Evolutionary conservation across 352 stramenopile genomes (phyloP).

Genomic region (Globisporangium megalacanthum): DNA sequence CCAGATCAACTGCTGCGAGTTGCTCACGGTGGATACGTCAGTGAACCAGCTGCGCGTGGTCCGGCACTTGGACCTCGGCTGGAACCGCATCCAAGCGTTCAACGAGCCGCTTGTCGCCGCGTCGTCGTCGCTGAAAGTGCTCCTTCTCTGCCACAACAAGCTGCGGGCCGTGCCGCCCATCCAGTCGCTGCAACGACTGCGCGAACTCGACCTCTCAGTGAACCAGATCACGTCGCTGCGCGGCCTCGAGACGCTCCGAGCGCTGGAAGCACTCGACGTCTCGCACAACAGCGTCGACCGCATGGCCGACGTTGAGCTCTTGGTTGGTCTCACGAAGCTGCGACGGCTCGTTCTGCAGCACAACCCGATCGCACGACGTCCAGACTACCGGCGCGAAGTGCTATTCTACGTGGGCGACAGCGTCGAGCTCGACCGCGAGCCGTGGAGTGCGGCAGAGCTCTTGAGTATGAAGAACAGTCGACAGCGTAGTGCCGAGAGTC

Average conservation of each 20-base stretch:
- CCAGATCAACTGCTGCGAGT: constrained; percentile 61
- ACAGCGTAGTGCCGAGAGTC: constrained; percentile 7
- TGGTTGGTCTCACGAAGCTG: constrained; percentile 38
- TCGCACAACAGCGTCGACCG: constrained; percentile 57
- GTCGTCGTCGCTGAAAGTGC: constrained; percentile 31
- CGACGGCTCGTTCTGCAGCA: constrained; percentile 48
- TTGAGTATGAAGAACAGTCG: constrained; percentile 68
- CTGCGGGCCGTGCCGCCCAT: constrained; percentile 40
- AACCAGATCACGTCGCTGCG: constrained; percentile 53
- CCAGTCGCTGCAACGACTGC: constrained; percentile 28
- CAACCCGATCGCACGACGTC: constrained; percentile 65
- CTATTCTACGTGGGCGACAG: constrained; percentile 69
- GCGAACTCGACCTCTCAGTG: constrained; percentile 59
- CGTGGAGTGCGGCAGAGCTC: constrained; percentile 58
- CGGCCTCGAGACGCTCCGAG: constrained; percentile 38
- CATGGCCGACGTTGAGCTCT: constrained; percentile 50
- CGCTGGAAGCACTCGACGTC: constrained; percentile 56
- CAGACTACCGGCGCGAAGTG: constrained; percentile 78
- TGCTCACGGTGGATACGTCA: constrained; percentile 43
- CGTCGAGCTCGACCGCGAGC: constrained; percentile 56
- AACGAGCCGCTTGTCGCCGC: constrained; percentile 14
- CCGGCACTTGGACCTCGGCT: constrained; percentile 54
- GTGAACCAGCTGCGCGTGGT: constrained; percentile 46
- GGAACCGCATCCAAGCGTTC: constrained; percentile 59
- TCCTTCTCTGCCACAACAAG: constrained; percentile 72